Evolutionary conservation across 2,329 filamentous ascomycete species (phyloP).

Genomic region (Sporothrix globosa): DNA sequence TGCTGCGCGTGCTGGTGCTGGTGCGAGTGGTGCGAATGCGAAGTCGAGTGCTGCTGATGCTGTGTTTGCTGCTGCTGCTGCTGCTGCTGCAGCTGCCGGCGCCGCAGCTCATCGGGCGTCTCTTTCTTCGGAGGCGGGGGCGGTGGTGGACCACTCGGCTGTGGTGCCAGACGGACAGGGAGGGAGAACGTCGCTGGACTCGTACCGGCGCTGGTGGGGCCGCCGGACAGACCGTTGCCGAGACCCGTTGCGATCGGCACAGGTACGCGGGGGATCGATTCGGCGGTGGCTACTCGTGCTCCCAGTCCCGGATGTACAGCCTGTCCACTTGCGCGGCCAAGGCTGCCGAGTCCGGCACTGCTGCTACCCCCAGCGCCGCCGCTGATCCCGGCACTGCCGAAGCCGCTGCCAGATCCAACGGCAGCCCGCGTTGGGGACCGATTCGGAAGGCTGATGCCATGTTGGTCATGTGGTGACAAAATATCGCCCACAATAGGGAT

Average conservation of each 20-base stretch:
- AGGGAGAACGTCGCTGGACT: conserved; percentile 61
- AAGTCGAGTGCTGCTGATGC: conserved; percentile 21
- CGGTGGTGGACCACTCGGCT: conserved; percentile 61
- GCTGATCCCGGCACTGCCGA: conserved; percentile 24
- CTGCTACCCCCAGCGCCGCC: conserved; percentile 22
- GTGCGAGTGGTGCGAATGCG: conserved; percentile 9
- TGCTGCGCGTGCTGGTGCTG: conserved; percentile 15
- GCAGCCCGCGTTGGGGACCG: conserved; percentile 54
- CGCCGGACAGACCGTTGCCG: conserved; percentile 41
- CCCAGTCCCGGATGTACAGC: conserved; percentile 58
- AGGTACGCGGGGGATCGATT: conserved; percentile 56
- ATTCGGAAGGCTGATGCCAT: conserved; percentile 48
- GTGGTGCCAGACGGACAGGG: conserved; percentile 65
- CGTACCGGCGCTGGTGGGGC: conserved; percentile 44
- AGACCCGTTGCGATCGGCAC: conserved; percentile 38
- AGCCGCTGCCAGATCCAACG: conserved; percentile 22
- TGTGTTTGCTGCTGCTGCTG: conserved; percentile 24
- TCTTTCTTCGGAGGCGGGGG: conserved; percentile 61
- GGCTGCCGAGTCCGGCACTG: conserved; percentile 44
- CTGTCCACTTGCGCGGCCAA: conserved; percentile 52
- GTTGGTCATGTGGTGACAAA: conserved; percentile 57
- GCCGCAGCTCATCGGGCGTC: conserved; percentile 57
- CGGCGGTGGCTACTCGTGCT: conserved; percentile 55
- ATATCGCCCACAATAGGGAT: conserved; percentile 68
- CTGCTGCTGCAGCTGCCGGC: conserved; percentile 29